phyloP scores from a whole-genome alignment of 495 filamentous ascomycete genomes.

The Penicillium paxilli region DNA sequence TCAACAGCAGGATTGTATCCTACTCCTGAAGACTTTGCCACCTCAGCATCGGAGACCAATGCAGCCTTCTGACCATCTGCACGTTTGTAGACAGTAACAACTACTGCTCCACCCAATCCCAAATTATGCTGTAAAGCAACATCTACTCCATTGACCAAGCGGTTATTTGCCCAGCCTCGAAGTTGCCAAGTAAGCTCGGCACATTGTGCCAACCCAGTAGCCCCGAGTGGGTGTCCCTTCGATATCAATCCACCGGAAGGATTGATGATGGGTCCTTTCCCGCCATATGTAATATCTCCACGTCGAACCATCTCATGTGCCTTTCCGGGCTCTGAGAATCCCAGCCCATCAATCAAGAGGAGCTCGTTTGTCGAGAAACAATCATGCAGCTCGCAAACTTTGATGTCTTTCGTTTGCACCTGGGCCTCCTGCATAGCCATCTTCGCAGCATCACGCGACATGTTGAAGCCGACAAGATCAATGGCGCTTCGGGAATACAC shows the following conservation, averaged over 20 bases:
- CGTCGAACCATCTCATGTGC: constrained; percentile 86
- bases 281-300: constrained; percentile 91
- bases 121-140: constrained; percentile 83
- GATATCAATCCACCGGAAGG: constrained; percentile 89
- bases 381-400: constrained; percentile 89
- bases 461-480: constrained; percentile 82
- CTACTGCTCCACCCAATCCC: constrained; percentile 79
- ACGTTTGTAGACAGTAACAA: constrained; percentile 76
- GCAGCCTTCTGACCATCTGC: constrained; percentile 61
- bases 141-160: constrained; percentile 62
- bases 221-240: constrained; percentile 92
- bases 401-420: constrained; percentile 63
- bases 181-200: constrained; percentile 95
- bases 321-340: constrained; percentile 71
- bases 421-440: constrained; percentile 72
- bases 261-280: constrained; percentile 74
- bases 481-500: constrained; percentile 77
- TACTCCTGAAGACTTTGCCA: constrained; percentile 55
- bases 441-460: constrained; percentile 70
- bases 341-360: constrained; percentile 78
- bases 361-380: constrained; percentile 96
- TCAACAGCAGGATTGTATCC: constrained; percentile 87
- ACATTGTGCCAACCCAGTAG: constrained; percentile 89
- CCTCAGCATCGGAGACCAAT: constrained; percentile 45
- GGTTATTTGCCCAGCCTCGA: constrained; percentile 90